Conservation (phyloP, 306 rosid species). For the Abrus precatorius region DNA sequence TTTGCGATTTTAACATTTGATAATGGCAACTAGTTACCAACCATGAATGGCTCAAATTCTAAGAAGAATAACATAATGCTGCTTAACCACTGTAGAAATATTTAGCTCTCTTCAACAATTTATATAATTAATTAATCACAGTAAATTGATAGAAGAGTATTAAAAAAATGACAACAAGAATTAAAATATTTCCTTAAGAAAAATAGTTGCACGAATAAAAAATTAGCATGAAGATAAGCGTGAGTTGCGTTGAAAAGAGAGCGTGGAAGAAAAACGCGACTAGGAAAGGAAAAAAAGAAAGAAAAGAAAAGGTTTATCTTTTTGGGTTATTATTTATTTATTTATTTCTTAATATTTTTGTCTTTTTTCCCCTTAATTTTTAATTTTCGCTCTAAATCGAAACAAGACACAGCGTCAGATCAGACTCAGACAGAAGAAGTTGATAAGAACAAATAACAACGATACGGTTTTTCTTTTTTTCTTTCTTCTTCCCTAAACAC, state of each 20-base stretch:
- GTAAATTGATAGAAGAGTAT: too few species aligned
- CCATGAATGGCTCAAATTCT: neutral
- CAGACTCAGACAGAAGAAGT: constrained; percentile 48
- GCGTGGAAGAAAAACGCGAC: constrained; percentile 26
- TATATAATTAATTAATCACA: too few species aligned
- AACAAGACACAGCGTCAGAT: constrained; percentile 47
- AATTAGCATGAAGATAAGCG: constrained; percentile 4
- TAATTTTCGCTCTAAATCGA: constrained; percentile 41
- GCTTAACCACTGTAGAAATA: too few species aligned
- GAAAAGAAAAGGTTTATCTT: neutral
- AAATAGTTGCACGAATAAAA: neutral
- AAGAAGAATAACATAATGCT: too few species aligned
- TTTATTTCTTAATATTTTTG: neutral
- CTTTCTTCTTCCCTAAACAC: constrained; percentile 22
- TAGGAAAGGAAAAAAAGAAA: neutral
- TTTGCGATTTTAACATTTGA: neutral
- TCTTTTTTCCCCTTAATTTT: neutral
- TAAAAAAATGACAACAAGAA: too few species aligned
- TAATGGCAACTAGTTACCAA: neutral
- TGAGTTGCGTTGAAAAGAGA: constrained; percentile 21
- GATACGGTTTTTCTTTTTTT: constrained; percentile 12
- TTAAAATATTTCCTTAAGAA: too few species aligned
- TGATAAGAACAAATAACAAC: constrained; percentile 50
- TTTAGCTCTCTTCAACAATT: too few species aligned
- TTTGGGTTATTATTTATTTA: neutral